These are phyloP conservation scores for Entomortierella lignicola DNA, from an alignment of 192 early-diverging fungal genomes.

Conservation along the genomic window DNA sequence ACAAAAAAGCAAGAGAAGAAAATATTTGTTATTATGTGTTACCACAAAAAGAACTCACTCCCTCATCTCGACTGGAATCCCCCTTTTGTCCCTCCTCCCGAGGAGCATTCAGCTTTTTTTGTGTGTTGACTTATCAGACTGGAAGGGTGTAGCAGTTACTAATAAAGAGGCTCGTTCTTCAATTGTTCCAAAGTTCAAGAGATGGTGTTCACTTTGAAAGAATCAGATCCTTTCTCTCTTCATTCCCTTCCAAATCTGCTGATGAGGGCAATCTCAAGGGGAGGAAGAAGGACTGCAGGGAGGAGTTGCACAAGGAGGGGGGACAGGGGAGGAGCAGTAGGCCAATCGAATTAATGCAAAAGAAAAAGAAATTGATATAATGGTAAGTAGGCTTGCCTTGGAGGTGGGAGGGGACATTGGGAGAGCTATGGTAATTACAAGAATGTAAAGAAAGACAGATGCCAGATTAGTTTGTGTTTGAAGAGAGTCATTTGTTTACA, in stretches of 20 bases:
- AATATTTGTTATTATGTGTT: neutral
- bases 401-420: conserved; percentile 34
- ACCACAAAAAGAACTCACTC: too few relatives aligned
- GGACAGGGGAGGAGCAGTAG: too few relatives aligned
- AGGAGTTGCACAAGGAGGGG: neutral
- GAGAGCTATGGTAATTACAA: conserved; percentile 12
- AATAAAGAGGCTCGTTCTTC: conserved; percentile 1
- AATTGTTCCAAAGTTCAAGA: too few relatives aligned
- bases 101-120: too few relatives aligned
- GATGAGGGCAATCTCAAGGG: conserved; percentile 1
- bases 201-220: neutral
- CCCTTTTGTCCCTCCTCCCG: too few relatives aligned
- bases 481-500: neutral
- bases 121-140: too few relatives aligned
- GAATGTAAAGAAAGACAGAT: neutral
- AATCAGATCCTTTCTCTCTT: conserved; percentile 3
- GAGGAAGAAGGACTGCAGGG: conserved; percentile 3
- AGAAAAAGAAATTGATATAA: neutral
- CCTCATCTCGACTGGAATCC: too few relatives aligned
- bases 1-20: neutral
- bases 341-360: neutral
- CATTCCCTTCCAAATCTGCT: conserved; percentile 14
- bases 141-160: too few relatives aligned
- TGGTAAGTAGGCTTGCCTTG: conserved; percentile 26
- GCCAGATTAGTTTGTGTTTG: conserved; percentile 1